These are phyloP conservation scores for Carex sylvatica DNA, from an alignment of 202 grass and related monocot genomes.

Conservation along the genomic window DNA sequence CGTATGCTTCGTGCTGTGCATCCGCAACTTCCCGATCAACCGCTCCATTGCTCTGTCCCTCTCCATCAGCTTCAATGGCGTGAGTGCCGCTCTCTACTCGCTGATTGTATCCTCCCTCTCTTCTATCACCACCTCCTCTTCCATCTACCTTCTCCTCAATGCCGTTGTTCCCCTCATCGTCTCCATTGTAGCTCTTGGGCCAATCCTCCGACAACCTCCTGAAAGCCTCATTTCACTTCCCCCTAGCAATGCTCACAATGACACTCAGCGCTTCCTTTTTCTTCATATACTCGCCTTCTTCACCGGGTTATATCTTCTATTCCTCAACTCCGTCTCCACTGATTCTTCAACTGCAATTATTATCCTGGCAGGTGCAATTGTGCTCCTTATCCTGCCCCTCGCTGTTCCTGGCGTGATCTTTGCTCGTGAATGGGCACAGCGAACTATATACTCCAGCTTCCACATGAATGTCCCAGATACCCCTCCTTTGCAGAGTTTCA, in stretches of 20 bases:
- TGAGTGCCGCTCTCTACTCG: conserved; percentile 76
- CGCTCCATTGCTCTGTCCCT: conserved; percentile 73
- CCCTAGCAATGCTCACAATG: conserved; percentile 22
- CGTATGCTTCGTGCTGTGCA: conserved; percentile 58
- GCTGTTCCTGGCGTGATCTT: conserved; percentile 40
- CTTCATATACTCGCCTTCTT: conserved; percentile 68
- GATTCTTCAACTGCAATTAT: conserved; percentile 31
- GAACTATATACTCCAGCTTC: conserved; percentile 33
- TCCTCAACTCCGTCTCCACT: conserved; percentile 47
- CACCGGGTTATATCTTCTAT: conserved; percentile 66
- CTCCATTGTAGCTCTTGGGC: conserved; percentile 40
- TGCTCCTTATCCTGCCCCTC: conserved; percentile 63
- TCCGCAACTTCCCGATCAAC: conserved; percentile 46
- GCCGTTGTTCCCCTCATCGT: conserved; percentile 45
- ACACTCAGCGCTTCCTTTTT: conserved; percentile 54
- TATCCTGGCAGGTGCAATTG: conserved; percentile 64
- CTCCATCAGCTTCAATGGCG: conserved; percentile 87
- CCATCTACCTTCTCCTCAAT: conserved; percentile 62
- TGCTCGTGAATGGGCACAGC: conserved; percentile 25
- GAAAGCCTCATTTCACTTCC: conserved; percentile 26
- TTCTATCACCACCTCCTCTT: conserved; percentile 38
- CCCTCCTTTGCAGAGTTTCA: conserved; percentile 10
- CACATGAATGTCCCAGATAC: conserved; percentile 29
- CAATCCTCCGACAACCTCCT: conserved; percentile 19
- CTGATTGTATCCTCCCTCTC: conserved; percentile 56